Base-by-base conservation (phyloP, 306 rosid genomes). In the Malus fusca region DNA sequence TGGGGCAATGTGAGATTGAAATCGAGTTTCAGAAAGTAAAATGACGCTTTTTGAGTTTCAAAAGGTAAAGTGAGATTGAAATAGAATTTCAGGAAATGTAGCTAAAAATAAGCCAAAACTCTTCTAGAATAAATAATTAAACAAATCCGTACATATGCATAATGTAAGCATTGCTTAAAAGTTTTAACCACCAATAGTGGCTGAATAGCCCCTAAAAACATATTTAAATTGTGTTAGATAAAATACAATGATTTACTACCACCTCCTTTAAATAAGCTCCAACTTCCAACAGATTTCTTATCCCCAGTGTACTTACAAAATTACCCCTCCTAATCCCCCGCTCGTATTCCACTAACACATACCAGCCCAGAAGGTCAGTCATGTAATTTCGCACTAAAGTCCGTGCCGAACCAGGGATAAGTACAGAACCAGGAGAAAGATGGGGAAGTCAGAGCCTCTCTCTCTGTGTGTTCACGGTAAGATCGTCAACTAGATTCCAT, bases 371-470 rank as follows among this genome's bases (percentile, higher is more conserved):
- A 78, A 82, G 92, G 92, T 63, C 33, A 66, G 66, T 55, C 18
- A 0, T 1, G 92, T 86, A 80, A 84, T 66, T 67, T 7, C 31
- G 30, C 4, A 6, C 9, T 40, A 75, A 55, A 78, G 40, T 79
- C 84, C 80, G 75, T 82, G 77, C 80, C 58, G 56, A 69, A 82
- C 63, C 83, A 48, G 77, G 26, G 89, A 80, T 82, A 84, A 85
- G 85, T 74, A 73, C 58, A 58, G 17, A 59, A 19, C 31, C 15
- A 18, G 17, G 15, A 12, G 7, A 25, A 23, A 75, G 84, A 77
- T 44, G 73, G 75, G 30, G 58, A 56, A 67, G 81, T 75, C 81
- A 55, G 83, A 72, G 42, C 44, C 59, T 79, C 19, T 26, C 18
- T 71, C 14, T 26, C 18, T 71, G 0, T 26, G 19, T 28, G 67